Evolutionary conservation across 345 rosid species (phyloP).

Genomic region (Pugionium cornutum): DNA sequence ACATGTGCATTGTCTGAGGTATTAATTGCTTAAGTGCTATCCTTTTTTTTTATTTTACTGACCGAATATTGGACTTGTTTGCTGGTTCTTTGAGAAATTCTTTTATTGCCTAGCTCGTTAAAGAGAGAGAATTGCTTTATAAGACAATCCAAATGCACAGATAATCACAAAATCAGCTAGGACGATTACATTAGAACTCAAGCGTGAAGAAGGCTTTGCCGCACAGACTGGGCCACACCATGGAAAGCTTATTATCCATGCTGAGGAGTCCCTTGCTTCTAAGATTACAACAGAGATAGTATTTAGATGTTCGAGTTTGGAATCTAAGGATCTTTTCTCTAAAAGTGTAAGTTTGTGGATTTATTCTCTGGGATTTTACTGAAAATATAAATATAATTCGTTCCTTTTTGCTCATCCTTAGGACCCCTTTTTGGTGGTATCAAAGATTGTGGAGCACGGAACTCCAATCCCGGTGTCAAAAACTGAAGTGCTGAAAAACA

Average conservation of each 20-base stretch:
- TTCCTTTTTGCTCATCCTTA: constrained; percentile 35
- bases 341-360: constrained; percentile 60
- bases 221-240: constrained; percentile 42
- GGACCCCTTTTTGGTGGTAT: constrained; percentile 88
- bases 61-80: constrained; percentile 13
- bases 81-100: constrained; percentile 12
- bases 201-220: constrained; percentile 52
- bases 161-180: constrained; percentile 59
- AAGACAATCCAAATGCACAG: constrained; percentile 42
- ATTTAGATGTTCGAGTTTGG: constrained; percentile 77
- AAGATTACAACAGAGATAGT: constrained; percentile 68
- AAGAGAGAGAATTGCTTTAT: background rate
- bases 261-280: constrained; percentile 81
- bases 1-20: constrained; percentile 70
- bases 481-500: constrained; percentile 82
- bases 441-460: constrained; percentile 68
- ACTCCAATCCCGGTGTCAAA: constrained; percentile 70
- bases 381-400: constrained; percentile 6
- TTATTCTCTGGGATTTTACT: constrained; percentile 27
- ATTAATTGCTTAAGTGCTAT: background rate
- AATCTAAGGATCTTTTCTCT: constrained; percentile 80
- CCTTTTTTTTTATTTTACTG: constrained; percentile 2
- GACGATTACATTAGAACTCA: constrained; percentile 58
- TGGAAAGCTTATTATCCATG: constrained; percentile 78
- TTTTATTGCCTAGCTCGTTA: constrained; percentile 1